phyloP scores from a whole-genome alignment of 345 rosid genomes.

The Populus nigra region DNA sequence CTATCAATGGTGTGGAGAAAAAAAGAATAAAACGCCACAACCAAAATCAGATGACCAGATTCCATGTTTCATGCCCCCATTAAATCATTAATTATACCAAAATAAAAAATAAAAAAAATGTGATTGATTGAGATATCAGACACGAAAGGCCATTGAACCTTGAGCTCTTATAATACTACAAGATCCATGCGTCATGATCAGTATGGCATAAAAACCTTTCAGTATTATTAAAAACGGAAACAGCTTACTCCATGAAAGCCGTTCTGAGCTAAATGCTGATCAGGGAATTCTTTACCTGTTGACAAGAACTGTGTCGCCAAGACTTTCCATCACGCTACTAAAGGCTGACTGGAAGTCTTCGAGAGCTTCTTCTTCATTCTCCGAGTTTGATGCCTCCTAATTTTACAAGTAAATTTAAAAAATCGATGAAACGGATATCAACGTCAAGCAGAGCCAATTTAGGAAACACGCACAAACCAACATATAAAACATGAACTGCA shows the following conservation, averaged over 20 bases:
- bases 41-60: constrained; percentile 11
- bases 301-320: constrained; percentile 44
- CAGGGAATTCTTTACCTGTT: constrained; percentile 38
- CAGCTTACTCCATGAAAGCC: neutral
- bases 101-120: neutral
- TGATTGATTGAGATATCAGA: neutral
- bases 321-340: constrained; percentile 59
- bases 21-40: neutral
- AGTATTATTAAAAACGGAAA: neutral
- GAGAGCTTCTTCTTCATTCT: constrained; percentile 60
- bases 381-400: constrained; percentile 51
- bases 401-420: neutral
- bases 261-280: neutral
- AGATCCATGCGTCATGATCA: constrained; percentile 35
- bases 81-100: neutral
- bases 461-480: neutral
- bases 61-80: constrained; percentile 17
- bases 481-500: neutral
- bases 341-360: constrained; percentile 56
- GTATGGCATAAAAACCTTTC: neutral
- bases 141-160: neutral
- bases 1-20: neutral
- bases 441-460: neutral
- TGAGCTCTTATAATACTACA: neutral
- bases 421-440: neutral